These are phyloP conservation scores for Papilionanthe hybrid DNA, from an alignment of 116 monocot genomes.

Conservation along the genomic window DNA sequence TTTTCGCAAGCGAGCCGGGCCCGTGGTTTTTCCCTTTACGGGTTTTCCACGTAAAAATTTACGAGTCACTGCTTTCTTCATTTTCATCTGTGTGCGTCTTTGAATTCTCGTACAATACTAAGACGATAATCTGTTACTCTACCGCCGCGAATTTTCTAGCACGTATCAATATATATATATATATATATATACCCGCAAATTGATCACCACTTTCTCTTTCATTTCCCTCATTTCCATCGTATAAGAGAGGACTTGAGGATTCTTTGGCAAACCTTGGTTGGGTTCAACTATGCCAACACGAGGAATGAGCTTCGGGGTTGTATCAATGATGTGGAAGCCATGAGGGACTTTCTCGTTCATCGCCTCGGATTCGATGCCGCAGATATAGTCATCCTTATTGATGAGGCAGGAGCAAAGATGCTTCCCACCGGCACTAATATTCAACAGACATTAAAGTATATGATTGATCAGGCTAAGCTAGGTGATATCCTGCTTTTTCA, in stretches of 20 bases:
- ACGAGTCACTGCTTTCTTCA: too few relatives aligned
- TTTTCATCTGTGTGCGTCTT: too few relatives aligned
- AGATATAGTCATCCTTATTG: constrained; percentile 53
- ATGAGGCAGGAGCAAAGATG: constrained; percentile 27
- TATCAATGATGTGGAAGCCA: constrained; percentile 72
- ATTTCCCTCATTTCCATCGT: too few relatives aligned
- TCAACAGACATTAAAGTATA: constrained; percentile 18
- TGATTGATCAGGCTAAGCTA: constrained; percentile 41
- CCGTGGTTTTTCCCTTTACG: too few relatives aligned
- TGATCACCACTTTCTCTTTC: background rate
- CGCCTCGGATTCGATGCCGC: constrained; percentile 47
- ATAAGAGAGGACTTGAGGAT: too few relatives aligned
- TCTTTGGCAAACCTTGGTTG: constrained; percentile 58
- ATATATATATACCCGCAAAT: background rate
- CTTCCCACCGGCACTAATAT: constrained; percentile 66
- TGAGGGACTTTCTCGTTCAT: constrained; percentile 34
- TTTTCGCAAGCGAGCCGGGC: too few relatives aligned
- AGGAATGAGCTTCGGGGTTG: constrained; percentile 62
- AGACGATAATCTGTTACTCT: too few relatives aligned
- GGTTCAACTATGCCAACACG: constrained; percentile 74
- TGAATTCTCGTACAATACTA: too few relatives aligned
- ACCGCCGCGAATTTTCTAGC: too few relatives aligned
- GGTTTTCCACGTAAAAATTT: too few relatives aligned
- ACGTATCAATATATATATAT: too few relatives aligned
- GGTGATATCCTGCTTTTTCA: constrained; percentile 81